Base-by-base conservation (phyloP, 169 alveolate genomes). In the Cryptosporidium ubiquitum region DNA sequence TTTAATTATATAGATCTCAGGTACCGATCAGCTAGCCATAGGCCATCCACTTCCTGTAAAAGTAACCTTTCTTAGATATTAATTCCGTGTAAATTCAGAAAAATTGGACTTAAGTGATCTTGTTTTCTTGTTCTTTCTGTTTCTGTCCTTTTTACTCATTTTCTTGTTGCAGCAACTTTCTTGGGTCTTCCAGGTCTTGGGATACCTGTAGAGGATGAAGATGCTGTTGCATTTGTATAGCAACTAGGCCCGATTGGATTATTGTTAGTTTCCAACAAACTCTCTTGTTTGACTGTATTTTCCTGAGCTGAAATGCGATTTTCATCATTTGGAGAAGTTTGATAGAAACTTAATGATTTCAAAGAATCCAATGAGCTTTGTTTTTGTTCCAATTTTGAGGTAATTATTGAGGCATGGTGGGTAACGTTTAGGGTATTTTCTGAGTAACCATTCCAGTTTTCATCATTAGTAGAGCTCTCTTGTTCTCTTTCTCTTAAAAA, bases 151-250 rank as follows among this genome's bases (percentile, higher is more conserved):
- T 23, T 10, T 37, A 5, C 23, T 37, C 71, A 26, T 37, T 29
- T 33, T 10, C 70, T 60, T 2, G 70, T 64, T 5, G 10, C 31
- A 29, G 71, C 51, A 31, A 10, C 52, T n/a, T 47, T 71, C 42
- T 69, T 71, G 9, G 85, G 57, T 49, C 69, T 71, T 31, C 31
- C 69, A 23, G 85, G 85, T 51, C 61, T 71, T 26, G 85, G 85
- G 20, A 71, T 71, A 7, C 69, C 66, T 47, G 85, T 42, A 6
- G 47, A 64, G 39, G 47, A 64, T n/a, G 49, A n/a, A n/a, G 71
- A 6, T 1, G 39, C 23, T 10, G 66, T 26, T 35, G 20, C 14
- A 2, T 16, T 7, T 7, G 2, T 23, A 9, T 23, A 23, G 35
- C 6, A 7, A 37, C 71, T 18, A 37, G 71, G 14, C n/a, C 71